Conservation (phyloP, 768 basidiomycete species). For the Calocera cornea region DNA sequence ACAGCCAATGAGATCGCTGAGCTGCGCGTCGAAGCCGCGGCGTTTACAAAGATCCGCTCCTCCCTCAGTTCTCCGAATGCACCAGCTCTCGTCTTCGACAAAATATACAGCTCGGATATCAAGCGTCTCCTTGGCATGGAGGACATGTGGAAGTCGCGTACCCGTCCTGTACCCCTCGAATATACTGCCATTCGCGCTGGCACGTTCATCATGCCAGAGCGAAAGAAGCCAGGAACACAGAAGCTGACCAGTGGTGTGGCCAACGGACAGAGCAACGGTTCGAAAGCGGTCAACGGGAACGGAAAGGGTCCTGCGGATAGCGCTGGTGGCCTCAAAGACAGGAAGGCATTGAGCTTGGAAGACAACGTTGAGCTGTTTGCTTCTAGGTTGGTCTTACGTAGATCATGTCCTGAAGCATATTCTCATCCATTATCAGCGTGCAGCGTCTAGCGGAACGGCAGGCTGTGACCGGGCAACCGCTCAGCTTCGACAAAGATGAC, state of each 20-base stretch:
- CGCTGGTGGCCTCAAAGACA: slow-evolving; percentile 54
- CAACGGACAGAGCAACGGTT: slow-evolving; percentile 20
- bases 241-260: slow-evolving; percentile 11
- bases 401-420: slow-evolving; percentile 3
- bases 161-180: slow-evolving; percentile 73
- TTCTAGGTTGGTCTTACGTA: slow-evolving; percentile 45
- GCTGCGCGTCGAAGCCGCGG: slow-evolving; percentile 75
- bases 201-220: slow-evolving; percentile 35
- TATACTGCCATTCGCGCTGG: slow-evolving; percentile 61
- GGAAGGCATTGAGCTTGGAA: slow-evolving; percentile 55
- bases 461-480: slow-evolving; percentile 49
- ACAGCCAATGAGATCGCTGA: slow-evolving; percentile 81
- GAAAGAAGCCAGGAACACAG: slow-evolving; percentile 14
- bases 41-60: slow-evolving; percentile 67
- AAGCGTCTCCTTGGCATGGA: slow-evolving; percentile 78
- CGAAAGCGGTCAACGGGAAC: slow-evolving; percentile 15
- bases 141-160: slow-evolving; percentile 91
- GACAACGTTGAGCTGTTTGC: slow-evolving; percentile 77
- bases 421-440: slow-evolving; percentile 39
- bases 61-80: slow-evolving; percentile 49
- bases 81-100: slow-evolving; percentile 65
- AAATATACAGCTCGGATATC: slow-evolving; percentile 85
- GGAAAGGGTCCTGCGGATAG: slow-evolving; percentile 15
- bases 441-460: slow-evolving; percentile 60
- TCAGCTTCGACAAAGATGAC: slow-evolving; percentile 95